Percentiles rank a stretch among this genome's conserved stretches.
phyloP scores from a whole-genome alignment of 257 asterid species.

The Ligustrum vulgare region DNA sequence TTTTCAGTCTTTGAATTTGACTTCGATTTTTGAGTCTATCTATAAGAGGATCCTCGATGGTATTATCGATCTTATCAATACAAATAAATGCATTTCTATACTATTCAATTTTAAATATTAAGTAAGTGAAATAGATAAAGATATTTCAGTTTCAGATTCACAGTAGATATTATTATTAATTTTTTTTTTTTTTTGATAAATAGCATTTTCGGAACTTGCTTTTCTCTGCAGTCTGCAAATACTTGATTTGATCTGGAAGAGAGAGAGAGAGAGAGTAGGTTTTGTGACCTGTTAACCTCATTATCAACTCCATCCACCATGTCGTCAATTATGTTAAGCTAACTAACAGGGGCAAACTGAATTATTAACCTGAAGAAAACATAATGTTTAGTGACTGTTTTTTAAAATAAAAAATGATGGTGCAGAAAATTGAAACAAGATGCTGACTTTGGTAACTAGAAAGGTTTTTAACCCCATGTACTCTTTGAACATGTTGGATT shows the following conservation, averaged over 20 bases:
- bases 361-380: neutral
- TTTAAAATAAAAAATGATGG: neutral
- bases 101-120: too few species aligned
- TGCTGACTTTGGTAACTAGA: neutral
- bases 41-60: too few species aligned
- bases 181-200: neutral
- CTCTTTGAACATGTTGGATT: neutral
- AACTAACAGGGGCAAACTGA: neutral
- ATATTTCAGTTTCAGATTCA: neutral
- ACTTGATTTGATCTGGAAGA: neutral
- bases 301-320: neutral
- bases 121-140: too few species aligned
- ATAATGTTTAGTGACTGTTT: neutral
- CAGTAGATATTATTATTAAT: neutral
- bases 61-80: too few species aligned
- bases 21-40: neutral
- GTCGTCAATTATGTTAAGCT: neutral
- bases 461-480: neutral
- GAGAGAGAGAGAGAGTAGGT: neutral
- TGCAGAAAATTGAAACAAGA: neutral
- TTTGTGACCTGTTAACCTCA: neutral
- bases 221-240: neutral
- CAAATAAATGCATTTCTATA: too few species aligned
- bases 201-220: neutral
- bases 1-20: neutral